Percentiles rank a stretch among this genome's conserved stretches.
Conservation (phyloP, 345 rosid species). For the Eucalyptus sp. region DNA sequence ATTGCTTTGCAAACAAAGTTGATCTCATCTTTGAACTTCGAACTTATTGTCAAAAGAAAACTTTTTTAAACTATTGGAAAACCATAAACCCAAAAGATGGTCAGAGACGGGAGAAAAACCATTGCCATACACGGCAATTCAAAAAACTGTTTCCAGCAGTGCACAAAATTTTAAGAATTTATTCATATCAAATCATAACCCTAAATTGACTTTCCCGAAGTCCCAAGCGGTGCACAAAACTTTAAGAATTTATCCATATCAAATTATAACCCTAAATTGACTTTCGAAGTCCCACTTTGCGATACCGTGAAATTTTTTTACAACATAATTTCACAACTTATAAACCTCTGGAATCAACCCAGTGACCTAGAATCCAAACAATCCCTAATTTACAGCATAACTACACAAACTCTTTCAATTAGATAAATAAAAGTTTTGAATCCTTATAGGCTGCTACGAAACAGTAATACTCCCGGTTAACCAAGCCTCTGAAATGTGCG, state of each 20-base stretch:
- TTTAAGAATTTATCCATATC: too few relatives aligned
- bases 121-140: accelerated
- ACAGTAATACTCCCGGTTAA: too few relatives aligned
- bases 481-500: too few relatives aligned
- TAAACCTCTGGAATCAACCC: neutral
- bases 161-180: too few relatives aligned
- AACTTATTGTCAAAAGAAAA: neutral
- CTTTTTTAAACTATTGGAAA: neutral
- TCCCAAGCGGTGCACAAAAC: too few relatives aligned
- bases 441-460: accelerated
- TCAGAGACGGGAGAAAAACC: neutral
- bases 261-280: too few relatives aligned
- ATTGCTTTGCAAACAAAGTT: neutral
- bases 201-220: too few relatives aligned
- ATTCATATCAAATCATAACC: too few relatives aligned
- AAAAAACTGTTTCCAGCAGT: neutral
- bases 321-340: neutral
- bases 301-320: neutral
- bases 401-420: too few relatives aligned
- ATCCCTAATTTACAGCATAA: too few relatives aligned
- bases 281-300: too few relatives aligned
- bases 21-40: neutral
- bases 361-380: neutral
- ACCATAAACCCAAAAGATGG: neutral
- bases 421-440: too few relatives aligned